These are phyloP conservation scores for Pichia sp. DNA, from an alignment of 1,139 yeast species.

Conservation along the genomic window DNA sequence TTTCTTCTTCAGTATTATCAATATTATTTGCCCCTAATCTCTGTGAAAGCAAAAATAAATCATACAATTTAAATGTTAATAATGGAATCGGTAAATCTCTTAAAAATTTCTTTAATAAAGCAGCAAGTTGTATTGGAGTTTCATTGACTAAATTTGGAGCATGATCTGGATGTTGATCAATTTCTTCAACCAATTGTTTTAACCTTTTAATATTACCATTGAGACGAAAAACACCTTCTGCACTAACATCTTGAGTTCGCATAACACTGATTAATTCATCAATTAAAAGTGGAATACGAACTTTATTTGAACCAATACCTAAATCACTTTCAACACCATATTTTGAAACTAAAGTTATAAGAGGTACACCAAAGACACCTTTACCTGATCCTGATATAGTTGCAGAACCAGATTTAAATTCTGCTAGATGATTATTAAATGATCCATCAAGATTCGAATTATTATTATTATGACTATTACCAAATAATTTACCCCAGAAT, in stretches of 20 bases:
- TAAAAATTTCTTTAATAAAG: slow-evolving; percentile 82
- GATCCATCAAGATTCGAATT: too few species aligned
- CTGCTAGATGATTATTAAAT: slow-evolving; percentile 4
- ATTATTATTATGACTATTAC: slow-evolving; percentile 23
- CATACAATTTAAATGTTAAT: slow-evolving; percentile 69
- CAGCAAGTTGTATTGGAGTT: slow-evolving; percentile 89
- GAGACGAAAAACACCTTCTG: slow-evolving; percentile 93
- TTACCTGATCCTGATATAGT: slow-evolving; percentile 16
- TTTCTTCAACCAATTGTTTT: slow-evolving; percentile 65
- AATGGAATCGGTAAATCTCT: slow-evolving; percentile 92
- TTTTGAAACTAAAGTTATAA: slow-evolving; percentile 62
- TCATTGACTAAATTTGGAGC: slow-evolving; percentile 72
- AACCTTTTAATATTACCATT: slow-evolving; percentile 90
- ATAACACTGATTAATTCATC: slow-evolving; percentile 83
- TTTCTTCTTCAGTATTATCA: slow-evolving; percentile 28
- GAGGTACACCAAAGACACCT: slow-evolving; percentile 74
- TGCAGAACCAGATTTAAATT: slow-evolving; percentile 18
- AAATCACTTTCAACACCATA: slow-evolving; percentile 83
- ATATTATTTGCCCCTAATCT: slow-evolving; percentile 27
- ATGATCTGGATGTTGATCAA: slow-evolving; percentile 63
- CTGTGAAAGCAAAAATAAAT: slow-evolving; percentile 77
- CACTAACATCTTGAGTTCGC: slow-evolving; percentile 90
- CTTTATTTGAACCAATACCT: slow-evolving; percentile 78
- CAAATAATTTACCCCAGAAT: slow-evolving; percentile 71
- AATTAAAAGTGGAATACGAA: slow-evolving; percentile 77